Conservation (phyloP, 2,329 filamentous ascomycete genomes). For the Colletotrichum lupini region DNA sequence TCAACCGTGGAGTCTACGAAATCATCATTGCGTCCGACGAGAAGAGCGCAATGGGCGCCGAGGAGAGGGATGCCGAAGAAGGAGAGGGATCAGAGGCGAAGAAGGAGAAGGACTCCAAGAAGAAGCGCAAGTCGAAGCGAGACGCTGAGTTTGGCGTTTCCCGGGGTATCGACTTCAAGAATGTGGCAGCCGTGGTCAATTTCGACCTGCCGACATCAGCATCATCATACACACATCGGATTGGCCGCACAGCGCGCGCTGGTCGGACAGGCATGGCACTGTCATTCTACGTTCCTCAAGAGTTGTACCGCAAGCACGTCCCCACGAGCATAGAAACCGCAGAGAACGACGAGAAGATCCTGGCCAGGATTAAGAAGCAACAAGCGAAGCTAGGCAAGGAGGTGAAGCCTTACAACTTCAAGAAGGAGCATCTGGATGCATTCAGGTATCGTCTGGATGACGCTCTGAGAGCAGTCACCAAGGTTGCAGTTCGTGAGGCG, state of each 20-base stretch:
- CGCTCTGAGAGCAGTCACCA: conserved; percentile 88
- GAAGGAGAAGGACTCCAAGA: conserved; percentile 46
- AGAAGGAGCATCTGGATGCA: conserved; percentile 92
- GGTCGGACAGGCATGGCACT: conserved; percentile 93
- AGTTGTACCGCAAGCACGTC: conserved; percentile 88
- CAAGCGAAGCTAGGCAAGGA: conserved; percentile 84
- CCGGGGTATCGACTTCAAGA: conserved; percentile 85
- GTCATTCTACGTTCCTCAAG: conserved; percentile 90
- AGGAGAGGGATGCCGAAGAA: conserved; percentile 56
- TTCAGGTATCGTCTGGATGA: conserved; percentile 97
- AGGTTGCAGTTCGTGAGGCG: conserved; percentile 89
- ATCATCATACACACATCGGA: conserved; percentile 96
- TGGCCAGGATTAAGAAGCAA: conserved; percentile 82
- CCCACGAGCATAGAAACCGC: conserved; percentile 81
- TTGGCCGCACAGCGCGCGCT: conserved; percentile 91
- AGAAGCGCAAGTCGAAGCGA: conserved; percentile 73
- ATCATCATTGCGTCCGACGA: conserved; percentile 98
- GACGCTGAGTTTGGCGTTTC: conserved; percentile 96
- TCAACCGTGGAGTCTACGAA: conserved; percentile 96
- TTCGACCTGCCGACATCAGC: conserved; percentile 92
- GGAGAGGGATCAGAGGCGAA: conserved; percentile 52
- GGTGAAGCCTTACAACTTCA: conserved; percentile 91
- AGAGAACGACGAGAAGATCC: conserved; percentile 85
- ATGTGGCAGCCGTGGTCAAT: conserved; percentile 94
- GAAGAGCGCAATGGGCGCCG: conserved; percentile 81